A percentile compares a stretch with the other conserved stretches of the same genome.
Evolutionary conservation across 2,329 filamentous ascomycete genomes (phyloP).

Genomic region (Pestalotiopsis sp.): DNA sequence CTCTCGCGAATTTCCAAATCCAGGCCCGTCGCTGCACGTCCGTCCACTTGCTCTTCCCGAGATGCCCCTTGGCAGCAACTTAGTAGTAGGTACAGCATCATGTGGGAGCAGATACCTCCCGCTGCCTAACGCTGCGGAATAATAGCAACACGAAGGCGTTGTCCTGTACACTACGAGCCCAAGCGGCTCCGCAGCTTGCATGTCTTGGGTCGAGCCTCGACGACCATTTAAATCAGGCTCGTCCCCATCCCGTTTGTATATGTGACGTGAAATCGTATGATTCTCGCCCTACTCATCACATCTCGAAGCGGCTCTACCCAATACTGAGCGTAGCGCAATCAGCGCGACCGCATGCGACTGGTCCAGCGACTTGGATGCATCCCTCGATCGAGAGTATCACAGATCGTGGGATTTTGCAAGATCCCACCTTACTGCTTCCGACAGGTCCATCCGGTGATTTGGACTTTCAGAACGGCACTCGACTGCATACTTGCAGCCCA

Average conservation of each 20-base stretch:
- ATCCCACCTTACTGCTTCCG: not conserved
- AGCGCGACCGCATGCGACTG: not conserved
- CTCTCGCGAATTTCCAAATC: not conserved
- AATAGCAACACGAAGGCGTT: not conserved
- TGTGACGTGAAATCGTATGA: conserved; percentile 1
- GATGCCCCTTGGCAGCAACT: too few species aligned
- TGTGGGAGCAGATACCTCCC: not conserved
- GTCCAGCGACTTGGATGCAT: not conserved
- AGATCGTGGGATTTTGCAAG: not conserved
- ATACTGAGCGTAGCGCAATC: not conserved
- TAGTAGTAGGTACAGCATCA: not conserved
- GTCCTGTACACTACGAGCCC: not conserved
- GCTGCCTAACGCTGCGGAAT: not conserved
- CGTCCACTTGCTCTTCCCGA: not conserved
- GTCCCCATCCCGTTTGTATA: not conserved
- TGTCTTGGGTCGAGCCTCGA: not conserved
- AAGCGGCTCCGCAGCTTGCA: not conserved
- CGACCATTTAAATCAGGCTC: conserved; percentile 1
- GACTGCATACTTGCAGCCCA: not conserved
- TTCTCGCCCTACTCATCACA: not conserved
- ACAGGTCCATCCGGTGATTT: not conserved
- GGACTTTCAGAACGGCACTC: not conserved
- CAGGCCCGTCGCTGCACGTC: not conserved
- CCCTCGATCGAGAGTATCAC: not conserved
- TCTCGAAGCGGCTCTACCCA: not conserved